Base-by-base conservation (phyloP, 129 eudicot genomes). In the Tanacetum coccineum region DNA sequence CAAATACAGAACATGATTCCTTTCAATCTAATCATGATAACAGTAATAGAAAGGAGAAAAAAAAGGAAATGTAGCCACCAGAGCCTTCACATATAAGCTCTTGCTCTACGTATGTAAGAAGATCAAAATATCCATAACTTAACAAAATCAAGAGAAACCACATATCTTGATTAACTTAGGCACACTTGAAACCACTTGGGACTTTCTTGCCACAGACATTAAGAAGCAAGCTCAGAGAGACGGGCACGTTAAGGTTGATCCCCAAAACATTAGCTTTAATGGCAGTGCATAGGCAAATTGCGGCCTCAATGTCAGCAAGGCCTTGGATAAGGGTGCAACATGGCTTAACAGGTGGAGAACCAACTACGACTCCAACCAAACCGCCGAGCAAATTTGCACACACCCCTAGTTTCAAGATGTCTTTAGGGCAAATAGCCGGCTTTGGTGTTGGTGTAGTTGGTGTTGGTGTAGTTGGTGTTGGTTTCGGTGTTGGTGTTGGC, bases 261-360 rank as follows among this genome's bases (percentile, higher is more conserved):
- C 89, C 86, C 68, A 83, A 72, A 46, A 86, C 56, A 15, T 77
- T 77, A 7, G 86, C 85, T 50, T 75, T 80, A 17, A 86, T 67
- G 54, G 88, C 85, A 32, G 88, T 83, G 80, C 88, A 86, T 46
- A 86, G 84, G 68, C 93, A 86, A 32, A 77, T 55, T 2, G 88
- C 86, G 1, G 88, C 93, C 8, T 86, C 86, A 4, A 62, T 75
- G 36, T 82, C 88, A 64, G 77, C 70, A 42, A 86, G 80, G 15
- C 84, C 88, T 21, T 70, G 60, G 36, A 86, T 70, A 4, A 81
- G 81, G 32, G 63, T 49, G 78, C 92, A 85, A 17, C 92, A 85
- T 49, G 78, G 81, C 46, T 58, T 47, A 45, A 39, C 67, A 1
- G 92, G 67, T 13, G 83, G 80, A 36, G 53, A 74, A 13, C 88